Base-by-base conservation (phyloP, 352 stramenopile species). In the Globisporangium apiculatum region DNA sequence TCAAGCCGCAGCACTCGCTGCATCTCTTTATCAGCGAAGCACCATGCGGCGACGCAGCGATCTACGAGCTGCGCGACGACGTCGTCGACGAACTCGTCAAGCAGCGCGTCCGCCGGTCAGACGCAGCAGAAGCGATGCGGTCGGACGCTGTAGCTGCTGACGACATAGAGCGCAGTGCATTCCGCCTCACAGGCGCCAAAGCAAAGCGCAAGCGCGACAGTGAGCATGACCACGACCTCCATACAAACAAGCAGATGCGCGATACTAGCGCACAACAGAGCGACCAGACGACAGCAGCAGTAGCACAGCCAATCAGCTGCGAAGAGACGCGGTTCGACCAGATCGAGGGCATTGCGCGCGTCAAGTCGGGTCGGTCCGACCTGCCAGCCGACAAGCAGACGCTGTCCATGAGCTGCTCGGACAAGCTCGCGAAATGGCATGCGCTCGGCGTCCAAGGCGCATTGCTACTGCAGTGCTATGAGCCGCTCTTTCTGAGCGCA, bases 321-420 rank as follows among this genome's bases (percentile, higher is more conserved):
- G 18, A 47, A 52, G 75, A 85, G 48, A 83, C 83, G 58, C 69
- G 72, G 18, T 89, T 85, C 45, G 67, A 72, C 11, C 89, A 97
- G 72, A 17, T 66, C 3, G 57, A 94, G 10, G 87, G 89, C 41
- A 69, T 86, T 55, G 70, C 94, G 8, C 86, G 93, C 17, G 76
- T 91, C 47, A 98, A 98, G 60, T 95, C 91, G 6, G 93, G 91
- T 50, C 78, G 93, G 40, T 98, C 93, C 0, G 95, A 98, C 68
- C 69, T 98, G 17, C 81, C 88, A 9, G 36, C 58, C 17, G 73
- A 90, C 55, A 88, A 95, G 51, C 86, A 92, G 69, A 96, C 87
- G 53, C 68, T 86, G 43, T 96, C 83, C 4, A 96, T 98, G 87
- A 97, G 90, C 47, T 98, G 93, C 67, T 96, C 84, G 9, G 91